Percentiles rank a stretch among this genome's conserved stretches.
Evolutionary conservation across 163 green algal species (phyloP).

Genomic region (Scenedesmus sp.): DNA sequence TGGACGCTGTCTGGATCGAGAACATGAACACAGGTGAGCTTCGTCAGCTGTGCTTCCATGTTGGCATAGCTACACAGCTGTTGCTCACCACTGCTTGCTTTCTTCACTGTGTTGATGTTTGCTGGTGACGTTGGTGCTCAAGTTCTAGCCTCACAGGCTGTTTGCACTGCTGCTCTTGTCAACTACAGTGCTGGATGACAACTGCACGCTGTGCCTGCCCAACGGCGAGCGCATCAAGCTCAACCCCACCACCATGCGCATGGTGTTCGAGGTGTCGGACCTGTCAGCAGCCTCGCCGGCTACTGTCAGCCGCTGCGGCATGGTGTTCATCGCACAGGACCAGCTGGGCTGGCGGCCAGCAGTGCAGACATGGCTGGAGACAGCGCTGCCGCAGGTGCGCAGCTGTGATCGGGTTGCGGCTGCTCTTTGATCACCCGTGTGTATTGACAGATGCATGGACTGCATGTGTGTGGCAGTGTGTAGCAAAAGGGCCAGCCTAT

Average conservation of each 20-base stretch:
- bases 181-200: slow-evolving; percentile 85
- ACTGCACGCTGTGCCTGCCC: slow-evolving; percentile 90
- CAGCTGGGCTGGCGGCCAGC: slow-evolving; percentile 81
- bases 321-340: slow-evolving; percentile 87
- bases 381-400: slow-evolving; percentile 44
- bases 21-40: slow-evolving; percentile 82
- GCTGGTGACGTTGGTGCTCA: not conserved
- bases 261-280: slow-evolving; percentile 93
- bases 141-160: too few relatives aligned
- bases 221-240: slow-evolving; percentile 95
- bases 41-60: not conserved
- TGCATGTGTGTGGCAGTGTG: not conserved
- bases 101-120: not conserved
- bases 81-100: not conserved
- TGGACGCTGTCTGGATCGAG: slow-evolving; percentile 94
- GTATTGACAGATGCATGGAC: not conserved
- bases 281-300: slow-evolving; percentile 86
- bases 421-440: too few relatives aligned
- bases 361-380: slow-evolving; percentile 75
- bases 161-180: not conserved
- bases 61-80: not conserved
- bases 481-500: too few relatives aligned
- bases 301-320: slow-evolving; percentile 85
- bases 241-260: slow-evolving; percentile 85
- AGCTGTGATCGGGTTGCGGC: not conserved